Percentiles rank a stretch among this genome's conserved stretches.
These are phyloP conservation scores for Psophocarpus tetragonolobus DNA, from an alignment of 306 rosid species.

Conservation along the genomic window DNA sequence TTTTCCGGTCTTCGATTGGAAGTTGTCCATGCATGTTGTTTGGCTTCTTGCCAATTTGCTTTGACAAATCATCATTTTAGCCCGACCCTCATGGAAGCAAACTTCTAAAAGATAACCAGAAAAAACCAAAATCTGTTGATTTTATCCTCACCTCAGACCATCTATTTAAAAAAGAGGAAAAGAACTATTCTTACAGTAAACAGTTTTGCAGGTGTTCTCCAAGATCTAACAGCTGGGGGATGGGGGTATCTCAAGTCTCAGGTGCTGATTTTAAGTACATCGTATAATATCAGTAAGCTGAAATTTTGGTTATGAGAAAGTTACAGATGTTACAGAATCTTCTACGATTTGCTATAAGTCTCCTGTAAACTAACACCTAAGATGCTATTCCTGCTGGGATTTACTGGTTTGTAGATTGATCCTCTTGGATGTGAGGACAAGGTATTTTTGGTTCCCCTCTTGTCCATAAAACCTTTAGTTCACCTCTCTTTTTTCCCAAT, in stretches of 20 bases:
- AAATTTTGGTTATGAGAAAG: conserved; percentile 37
- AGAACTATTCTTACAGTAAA: conserved; percentile 13
- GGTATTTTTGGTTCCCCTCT: conserved; percentile 85
- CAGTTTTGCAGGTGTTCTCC: conserved; percentile 7
- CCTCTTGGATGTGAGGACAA: conserved; percentile 77
- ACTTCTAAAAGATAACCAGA: conserved; percentile 8
- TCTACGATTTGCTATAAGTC: conserved; percentile 47
- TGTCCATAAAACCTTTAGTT: conserved; percentile 79
- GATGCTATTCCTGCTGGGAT: conserved; percentile 25
- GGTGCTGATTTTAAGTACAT: conserved; percentile 28
- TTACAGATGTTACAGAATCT: conserved; percentile 39
- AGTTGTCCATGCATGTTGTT: conserved; percentile 3
- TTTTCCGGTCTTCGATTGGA: not conserved
- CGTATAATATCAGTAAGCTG: conserved; percentile 31
- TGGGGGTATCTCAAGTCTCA: conserved; percentile 22
- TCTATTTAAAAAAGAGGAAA: conserved; percentile 14
- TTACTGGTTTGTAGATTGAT: conserved; percentile 45
- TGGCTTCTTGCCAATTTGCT: conserved; percentile 14
- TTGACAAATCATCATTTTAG: conserved; percentile 12
- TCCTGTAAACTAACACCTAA: conserved; percentile 44
- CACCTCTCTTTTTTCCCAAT: conserved; percentile 90
- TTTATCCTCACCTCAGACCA: not conserved
- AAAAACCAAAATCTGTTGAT: not conserved
- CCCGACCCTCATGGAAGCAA: conserved; percentile 1
- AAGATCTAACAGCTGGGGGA: not conserved